Evolutionary conservation across 176 grass and related monocot species (phyloP), one percentile per base, ranked within the genome.

Genomic region (Phoenix roebelenii): DNA sequence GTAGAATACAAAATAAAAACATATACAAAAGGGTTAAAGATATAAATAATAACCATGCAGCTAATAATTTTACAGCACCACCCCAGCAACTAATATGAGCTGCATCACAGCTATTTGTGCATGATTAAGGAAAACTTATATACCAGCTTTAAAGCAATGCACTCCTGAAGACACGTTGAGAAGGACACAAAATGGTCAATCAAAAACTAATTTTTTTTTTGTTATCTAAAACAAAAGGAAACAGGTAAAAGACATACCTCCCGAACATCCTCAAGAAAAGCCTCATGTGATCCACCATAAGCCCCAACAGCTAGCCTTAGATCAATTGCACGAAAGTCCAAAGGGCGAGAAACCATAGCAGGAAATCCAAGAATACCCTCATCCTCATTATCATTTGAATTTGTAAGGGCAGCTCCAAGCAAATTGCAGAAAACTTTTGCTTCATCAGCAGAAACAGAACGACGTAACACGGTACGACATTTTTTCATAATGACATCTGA

Each of bases 261-360:
- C 57, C 79, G 77, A 15, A 85, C 87, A 88, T 97, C 93, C 85
- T 91, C 93, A 68, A 73, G 76, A 82, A 97, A 97, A 64, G 81
- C 79, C 52, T 97, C 87, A 80, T 83, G 83, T 65, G 87, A 97
- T 74, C 87, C 81, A 67, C 59, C 64, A 51, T 97, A 97, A 75
- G 73, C 81, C 63, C 87, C 93, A 80, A 72, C 80, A 70, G 87
- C 80, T 72, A 97, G 68, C 59, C 93, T 90, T 76, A 88, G 83
- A 79, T 97, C 93, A 72, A 97, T 97, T 64, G 93, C 88, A 62
- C 93, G 83, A 14, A 97, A 97, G 59, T 97, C 93, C 78, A 97
- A 73, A 57, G 93, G 87, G 4, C 93, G 86, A 50, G 93, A 82
- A 77, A 97, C 86, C 87, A 90, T 91, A 25, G 83, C 83, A 77